phyloP scores from a whole-genome alignment of 2,329 filamentous ascomycete species.

The Dothideomycetes sp. region DNA sequence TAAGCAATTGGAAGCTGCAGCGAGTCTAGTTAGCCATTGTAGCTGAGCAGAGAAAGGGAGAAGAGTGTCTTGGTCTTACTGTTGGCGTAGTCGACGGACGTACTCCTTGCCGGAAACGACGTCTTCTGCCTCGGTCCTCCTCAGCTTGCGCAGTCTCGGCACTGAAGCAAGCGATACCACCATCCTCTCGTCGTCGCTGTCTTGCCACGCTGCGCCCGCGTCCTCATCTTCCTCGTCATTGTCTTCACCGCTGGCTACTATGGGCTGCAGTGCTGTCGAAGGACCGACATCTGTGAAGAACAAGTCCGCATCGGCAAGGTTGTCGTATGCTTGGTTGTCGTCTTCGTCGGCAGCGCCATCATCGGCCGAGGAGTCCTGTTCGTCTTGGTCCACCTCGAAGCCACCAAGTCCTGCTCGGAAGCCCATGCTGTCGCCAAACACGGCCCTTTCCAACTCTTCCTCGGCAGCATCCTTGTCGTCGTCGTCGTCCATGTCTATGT shows the following conservation, averaged over 20 bases:
- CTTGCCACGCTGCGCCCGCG: conserved; percentile 65
- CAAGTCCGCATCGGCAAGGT: conserved; percentile 63
- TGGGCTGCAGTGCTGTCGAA: conserved; percentile 30
- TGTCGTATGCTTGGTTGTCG: conserved; percentile 38
- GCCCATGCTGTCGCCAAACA: conserved; percentile 78
- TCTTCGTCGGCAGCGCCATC: conserved; percentile 16
- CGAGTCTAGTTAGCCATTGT: neutral
- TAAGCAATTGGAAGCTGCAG: conserved; percentile 43
- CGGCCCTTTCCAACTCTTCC: conserved; percentile 64
- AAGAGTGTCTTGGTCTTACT: conserved; percentile 32
- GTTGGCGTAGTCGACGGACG: conserved; percentile 64
- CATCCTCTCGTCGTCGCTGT: conserved; percentile 89
- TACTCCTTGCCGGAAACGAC: conserved; percentile 82
- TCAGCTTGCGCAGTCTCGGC: conserved; percentile 70
- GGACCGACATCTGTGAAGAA: conserved; percentile 72
- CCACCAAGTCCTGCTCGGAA: conserved; percentile 67
- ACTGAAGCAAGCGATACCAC: conserved; percentile 71
- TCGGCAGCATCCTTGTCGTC: conserved; percentile 65
- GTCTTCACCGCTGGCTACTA: conserved; percentile 30
- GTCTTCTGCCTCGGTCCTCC: conserved; percentile 74
- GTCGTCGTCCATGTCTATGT: conserved; percentile 33
- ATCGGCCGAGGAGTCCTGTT: conserved; percentile 33
- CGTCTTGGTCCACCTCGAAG: conserved; percentile 41
- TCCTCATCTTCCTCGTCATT: conserved; percentile 34
- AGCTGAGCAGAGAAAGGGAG: neutral